These are phyloP conservation scores for Thalassiosira gravida DNA, from an alignment of 352 stramenopile genomes.

Conservation along the genomic window DNA sequence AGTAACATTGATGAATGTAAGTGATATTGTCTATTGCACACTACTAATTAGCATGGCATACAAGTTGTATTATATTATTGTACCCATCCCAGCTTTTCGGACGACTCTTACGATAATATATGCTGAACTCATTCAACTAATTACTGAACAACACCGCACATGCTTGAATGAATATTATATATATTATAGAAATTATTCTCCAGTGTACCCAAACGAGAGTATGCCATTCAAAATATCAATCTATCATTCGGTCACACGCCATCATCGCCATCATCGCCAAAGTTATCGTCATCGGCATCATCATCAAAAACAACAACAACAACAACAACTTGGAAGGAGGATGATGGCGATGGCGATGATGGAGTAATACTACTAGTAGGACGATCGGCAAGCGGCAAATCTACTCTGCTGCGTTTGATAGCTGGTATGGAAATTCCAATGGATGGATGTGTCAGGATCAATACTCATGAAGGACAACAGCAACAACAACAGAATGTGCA, in stretches of 20 bases:
- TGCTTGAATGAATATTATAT: too few relatives aligned
- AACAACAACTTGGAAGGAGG: too few relatives aligned
- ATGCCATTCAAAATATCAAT: slow-evolving; percentile 53
- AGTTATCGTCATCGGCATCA: background rate
- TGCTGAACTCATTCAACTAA: too few relatives aligned
- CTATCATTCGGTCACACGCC: slow-evolving; percentile 35
- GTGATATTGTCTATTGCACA: too few relatives aligned
- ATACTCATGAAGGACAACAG: slow-evolving; percentile 34
- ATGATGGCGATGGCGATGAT: slow-evolving; percentile 25
- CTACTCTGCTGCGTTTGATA: slow-evolving; percentile 51
- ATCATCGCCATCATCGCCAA: slow-evolving; percentile 1
- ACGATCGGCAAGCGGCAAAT: slow-evolving; percentile 54
- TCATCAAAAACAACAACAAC: too few relatives aligned
- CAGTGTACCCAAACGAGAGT: slow-evolving; percentile 59
- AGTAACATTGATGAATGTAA: too few relatives aligned
- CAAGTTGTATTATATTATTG: too few relatives aligned
- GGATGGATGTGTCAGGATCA: slow-evolving; percentile 35
- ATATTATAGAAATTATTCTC: slow-evolving; percentile 59
- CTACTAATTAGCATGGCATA: too few relatives aligned
- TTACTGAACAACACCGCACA: too few relatives aligned
- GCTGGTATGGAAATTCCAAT: slow-evolving; percentile 39
- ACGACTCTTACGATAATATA: too few relatives aligned
- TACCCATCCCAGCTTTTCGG: too few relatives aligned
- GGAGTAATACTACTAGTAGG: slow-evolving; percentile 45
- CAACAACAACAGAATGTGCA: background rate